Evolutionary conservation across 176 grass and related monocot genomes (phyloP), one percentile per base, ranked within the genome.

Genomic region (Dendrocalamus sinicus): DNA sequence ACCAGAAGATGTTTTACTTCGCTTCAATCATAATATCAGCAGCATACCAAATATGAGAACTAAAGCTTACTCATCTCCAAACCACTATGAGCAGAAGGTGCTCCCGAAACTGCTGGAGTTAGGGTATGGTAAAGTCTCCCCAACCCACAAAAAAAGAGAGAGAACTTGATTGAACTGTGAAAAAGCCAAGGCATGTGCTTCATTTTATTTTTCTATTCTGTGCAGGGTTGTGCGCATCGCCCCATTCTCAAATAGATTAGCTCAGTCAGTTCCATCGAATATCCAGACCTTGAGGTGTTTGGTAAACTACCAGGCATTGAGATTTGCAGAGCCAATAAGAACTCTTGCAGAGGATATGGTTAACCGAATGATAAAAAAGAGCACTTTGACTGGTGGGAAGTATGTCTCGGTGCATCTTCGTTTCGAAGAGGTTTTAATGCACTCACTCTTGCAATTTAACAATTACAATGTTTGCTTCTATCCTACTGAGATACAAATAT

Each of bases 31-130:
- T 86, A 98, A 98, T 89, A 87, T 91, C 72, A 92, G 91, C 85
- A 94, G 86, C 81, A 98, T 95, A 92, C 72, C 89, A 86, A 98
- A 98, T 81, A 92, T 95, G 96, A 92, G 96, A 95, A 95, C 91
- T 60, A 98, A 90, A 88, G 96, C 96, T 58, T 91, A 90, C 65
- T 91, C 91, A 61, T 94, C 93, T 44, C 87, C 87, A 74, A 85
- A 81, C 44, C 85, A 98, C 79, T 98, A 95, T 92, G 51, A 92
- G 67, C 88, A 89, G 53, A 95, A 92, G 88, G 96, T 98, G 41
- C 93, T 95, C 77, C 96, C 93, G 52, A 94, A 87, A 88, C 72
- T 98, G 67, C 77, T 88, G 70, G 86, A 98, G 89, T 73, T 95
- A 72, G 93, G 93, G 96, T 98, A 98, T 61, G 83, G 50, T 86